Conservation (phyloP, 2,329 filamentous ascomycete species). For the Colletotrichum orbiculare region DNA sequence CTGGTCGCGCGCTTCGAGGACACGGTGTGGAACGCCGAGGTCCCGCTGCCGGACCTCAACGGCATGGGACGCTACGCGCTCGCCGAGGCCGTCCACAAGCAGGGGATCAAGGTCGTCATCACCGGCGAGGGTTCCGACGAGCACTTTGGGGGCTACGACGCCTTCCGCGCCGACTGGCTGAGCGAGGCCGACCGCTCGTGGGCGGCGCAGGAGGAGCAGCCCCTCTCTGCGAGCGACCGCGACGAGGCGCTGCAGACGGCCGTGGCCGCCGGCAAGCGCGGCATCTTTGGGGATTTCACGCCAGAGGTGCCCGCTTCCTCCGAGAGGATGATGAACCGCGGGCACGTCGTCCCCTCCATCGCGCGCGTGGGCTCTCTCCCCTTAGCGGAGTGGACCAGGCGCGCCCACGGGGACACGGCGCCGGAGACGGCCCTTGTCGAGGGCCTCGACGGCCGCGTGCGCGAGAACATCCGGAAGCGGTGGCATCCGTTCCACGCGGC, state of each 20-base stretch:
- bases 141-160: slow-evolving; percentile 63
- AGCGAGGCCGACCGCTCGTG: slow-evolving; percentile 57
- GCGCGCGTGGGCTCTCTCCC: too few relatives aligned
- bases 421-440: too few relatives aligned
- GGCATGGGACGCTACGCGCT: slow-evolving; percentile 63
- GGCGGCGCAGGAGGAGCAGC: slow-evolving; percentile 38
- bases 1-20: slow-evolving; percentile 46
- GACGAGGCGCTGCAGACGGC: too few relatives aligned
- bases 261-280: too few relatives aligned
- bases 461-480: slow-evolving; percentile 40
- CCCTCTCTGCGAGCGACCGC: too few relatives aligned
- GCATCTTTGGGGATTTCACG: too few relatives aligned
- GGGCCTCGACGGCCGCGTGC: slow-evolving; percentile 9
- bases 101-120: slow-evolving; percentile 64
- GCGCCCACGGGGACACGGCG: too few relatives aligned
- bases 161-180: slow-evolving; percentile 58
- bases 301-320: too few relatives aligned
- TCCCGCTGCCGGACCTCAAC: slow-evolving; percentile 59
- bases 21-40: slow-evolving; percentile 46
- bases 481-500: slow-evolving; percentile 46
- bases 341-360: too few relatives aligned
- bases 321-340: too few relatives aligned
- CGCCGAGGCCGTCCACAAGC: slow-evolving; percentile 54
- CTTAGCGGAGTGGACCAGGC: too few relatives aligned
- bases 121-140: slow-evolving; percentile 66